phyloP scores from a whole-genome alignment of 192 early-diverging fungal species.

The Gryganskiella cystojenkinii region DNA sequence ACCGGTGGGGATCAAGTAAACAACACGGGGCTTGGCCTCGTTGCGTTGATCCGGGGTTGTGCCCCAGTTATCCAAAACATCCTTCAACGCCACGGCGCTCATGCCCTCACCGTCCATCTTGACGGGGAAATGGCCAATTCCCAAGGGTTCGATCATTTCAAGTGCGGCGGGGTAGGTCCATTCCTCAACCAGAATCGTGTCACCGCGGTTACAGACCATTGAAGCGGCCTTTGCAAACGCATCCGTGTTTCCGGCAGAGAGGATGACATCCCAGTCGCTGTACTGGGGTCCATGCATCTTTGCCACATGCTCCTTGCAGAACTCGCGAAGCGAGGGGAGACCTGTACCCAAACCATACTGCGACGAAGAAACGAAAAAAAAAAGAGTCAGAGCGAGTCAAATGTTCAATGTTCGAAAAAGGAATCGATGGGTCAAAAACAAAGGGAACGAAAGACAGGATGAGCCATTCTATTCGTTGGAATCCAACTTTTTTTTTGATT shows the following conservation, averaged over 20 bases:
- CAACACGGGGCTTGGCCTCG: conserved; percentile 55
- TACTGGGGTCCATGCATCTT: conserved; percentile 63
- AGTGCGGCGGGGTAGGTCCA: conserved; percentile 74
- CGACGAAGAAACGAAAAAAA: conserved; percentile 41
- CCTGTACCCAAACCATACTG: conserved; percentile 72
- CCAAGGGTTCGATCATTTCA: conserved; percentile 62
- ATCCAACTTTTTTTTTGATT: not conserved
- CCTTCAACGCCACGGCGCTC: conserved; percentile 64
- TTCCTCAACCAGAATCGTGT: conserved; percentile 69
- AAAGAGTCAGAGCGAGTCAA: conserved; percentile 7
- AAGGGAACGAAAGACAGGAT: not conserved
- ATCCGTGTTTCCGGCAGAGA: conserved; percentile 72
- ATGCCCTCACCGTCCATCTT: conserved; percentile 71
- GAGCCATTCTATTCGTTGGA: not conserved
- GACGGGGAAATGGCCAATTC: conserved; percentile 58
- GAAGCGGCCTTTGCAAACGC: conserved; percentile 66
- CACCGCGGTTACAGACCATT: conserved; percentile 67
- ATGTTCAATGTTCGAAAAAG: not conserved
- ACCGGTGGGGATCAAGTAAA: conserved; percentile 85
- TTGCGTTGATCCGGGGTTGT: conserved; percentile 44
- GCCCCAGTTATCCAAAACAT: conserved; percentile 53
- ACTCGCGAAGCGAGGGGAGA: conserved; percentile 54
- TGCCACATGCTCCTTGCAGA: conserved; percentile 59
- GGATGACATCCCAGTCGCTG: conserved; percentile 73
- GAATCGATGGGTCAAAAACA: no score